These are phyloP conservation scores for Schoenoplectus triqueter DNA, from an alignment of 202 grass and related monocot genomes.

Conservation along the genomic window DNA sequence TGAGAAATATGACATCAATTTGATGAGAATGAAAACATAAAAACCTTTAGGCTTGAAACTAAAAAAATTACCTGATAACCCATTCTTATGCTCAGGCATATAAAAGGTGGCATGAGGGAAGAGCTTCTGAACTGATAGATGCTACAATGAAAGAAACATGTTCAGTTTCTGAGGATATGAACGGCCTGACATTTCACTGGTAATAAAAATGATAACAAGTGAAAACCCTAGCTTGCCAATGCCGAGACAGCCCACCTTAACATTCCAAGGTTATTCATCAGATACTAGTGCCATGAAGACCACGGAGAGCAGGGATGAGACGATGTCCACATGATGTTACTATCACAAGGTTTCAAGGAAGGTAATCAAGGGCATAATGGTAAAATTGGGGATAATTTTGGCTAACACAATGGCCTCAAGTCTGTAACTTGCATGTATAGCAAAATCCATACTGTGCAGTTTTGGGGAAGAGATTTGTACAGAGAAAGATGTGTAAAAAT, in stretches of 20 bases:
- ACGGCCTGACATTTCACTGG: conserved; percentile 56
- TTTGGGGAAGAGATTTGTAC: conserved; percentile 19
- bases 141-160: conserved; percentile 52
- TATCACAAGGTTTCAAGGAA: conserved; percentile 42
- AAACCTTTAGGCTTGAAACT: background rate
- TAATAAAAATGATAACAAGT: conserved; percentile 65
- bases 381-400: background rate
- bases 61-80: background rate
- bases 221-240: conserved; percentile 51
- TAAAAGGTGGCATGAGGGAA: conserved; percentile 75
- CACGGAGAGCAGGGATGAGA: background rate
- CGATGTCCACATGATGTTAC: conserved; percentile 37
- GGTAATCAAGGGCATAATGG: conserved; percentile 23
- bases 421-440: background rate
- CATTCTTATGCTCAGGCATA: conserved; percentile 49
- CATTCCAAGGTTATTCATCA: conserved; percentile 43
- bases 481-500: background rate
- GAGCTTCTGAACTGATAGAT: conserved; percentile 59
- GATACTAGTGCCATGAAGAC: conserved; percentile 33
- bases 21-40: background rate
- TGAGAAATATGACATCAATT: conserved; percentile 17
- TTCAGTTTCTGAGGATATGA: conserved; percentile 50
- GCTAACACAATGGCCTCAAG: background rate
- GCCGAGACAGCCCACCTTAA: conserved; percentile 64
- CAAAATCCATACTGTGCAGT: background rate